phyloP scores from a whole-genome alignment of 805 yeast genomes.

The Teunomyces lycoperdinae region DNA sequence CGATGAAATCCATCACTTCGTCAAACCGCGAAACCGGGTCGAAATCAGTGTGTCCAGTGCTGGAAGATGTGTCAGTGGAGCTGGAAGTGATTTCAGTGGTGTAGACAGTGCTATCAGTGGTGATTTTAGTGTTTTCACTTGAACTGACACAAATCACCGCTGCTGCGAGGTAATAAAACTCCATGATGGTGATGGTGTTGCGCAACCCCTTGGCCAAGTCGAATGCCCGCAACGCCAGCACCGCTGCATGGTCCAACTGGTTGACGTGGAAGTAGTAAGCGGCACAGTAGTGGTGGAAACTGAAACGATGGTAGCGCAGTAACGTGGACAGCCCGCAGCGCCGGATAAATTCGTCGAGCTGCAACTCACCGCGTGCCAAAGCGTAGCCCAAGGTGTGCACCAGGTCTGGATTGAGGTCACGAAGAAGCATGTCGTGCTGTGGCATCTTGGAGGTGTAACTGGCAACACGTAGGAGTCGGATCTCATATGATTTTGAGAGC shows the following conservation, averaged over 20 bases:
- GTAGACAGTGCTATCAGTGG: slow-evolving; percentile 8
- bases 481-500: slow-evolving; percentile 10
- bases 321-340: not conserved
- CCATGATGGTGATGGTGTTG: slow-evolving; percentile 18
- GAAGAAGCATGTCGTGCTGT: not conserved
- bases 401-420: not conserved
- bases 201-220: slow-evolving; percentile 21
- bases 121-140: slow-evolving; percentile 4
- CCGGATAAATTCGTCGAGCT: not conserved
- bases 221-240: slow-evolving; percentile 13
- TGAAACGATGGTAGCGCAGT: slow-evolving; percentile 10
- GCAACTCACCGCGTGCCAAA: not conserved
- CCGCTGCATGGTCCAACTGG: slow-evolving; percentile 15
- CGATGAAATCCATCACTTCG: not conserved
- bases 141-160: slow-evolving; percentile 9
- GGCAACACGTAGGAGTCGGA: not conserved
- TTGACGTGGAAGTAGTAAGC: slow-evolving; percentile 13
- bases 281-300: slow-evolving; percentile 10
- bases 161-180: slow-evolving; percentile 18
- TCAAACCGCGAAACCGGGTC: too few relatives aligned
- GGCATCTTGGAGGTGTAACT: not conserved
- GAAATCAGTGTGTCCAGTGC: not conserved
- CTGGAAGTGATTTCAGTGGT: not conserved
- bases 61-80: not conserved
- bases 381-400: not conserved